Evolutionary conservation across 2,329 filamentous ascomycete genomes (phyloP).

Genomic region (Curvularia spicifera): DNA sequence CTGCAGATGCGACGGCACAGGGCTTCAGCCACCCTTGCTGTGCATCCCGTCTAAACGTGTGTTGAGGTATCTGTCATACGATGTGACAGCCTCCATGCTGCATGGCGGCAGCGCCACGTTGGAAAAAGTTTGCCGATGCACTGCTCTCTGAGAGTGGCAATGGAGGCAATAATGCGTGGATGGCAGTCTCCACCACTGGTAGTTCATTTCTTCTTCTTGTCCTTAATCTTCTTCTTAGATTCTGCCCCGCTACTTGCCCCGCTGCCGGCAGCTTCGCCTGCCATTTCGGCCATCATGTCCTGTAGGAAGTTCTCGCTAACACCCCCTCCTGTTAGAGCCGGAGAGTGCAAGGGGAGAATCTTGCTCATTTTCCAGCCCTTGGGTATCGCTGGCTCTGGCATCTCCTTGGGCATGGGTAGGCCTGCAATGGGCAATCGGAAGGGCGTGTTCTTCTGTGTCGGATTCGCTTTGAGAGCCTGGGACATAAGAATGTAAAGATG

Average conservation of each 20-base stretch:
- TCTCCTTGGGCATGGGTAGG: slow-evolving; percentile 69
- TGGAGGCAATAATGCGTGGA: not conserved
- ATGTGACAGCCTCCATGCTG: slow-evolving; percentile 4
- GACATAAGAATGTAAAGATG: slow-evolving; percentile 85
- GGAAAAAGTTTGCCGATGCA: not conserved
- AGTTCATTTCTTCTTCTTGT: slow-evolving; percentile 49
- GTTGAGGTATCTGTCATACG: slow-evolving; percentile 3
- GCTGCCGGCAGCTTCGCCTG: slow-evolving; percentile 47
- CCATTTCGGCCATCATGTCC: slow-evolving; percentile 97
- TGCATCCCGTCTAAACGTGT: slow-evolving; percentile 4
- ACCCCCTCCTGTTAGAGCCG: slow-evolving; percentile 89
- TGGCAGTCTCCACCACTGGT: not conserved
- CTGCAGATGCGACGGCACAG: not conserved
- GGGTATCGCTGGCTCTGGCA: slow-evolving; percentile 71
- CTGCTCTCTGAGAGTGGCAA: slow-evolving; percentile 1
- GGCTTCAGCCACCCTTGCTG: not conserved
- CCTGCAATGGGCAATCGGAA: slow-evolving; percentile 76
- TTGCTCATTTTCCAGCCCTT: slow-evolving; percentile 89
- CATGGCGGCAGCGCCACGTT: slow-evolving; percentile 3
- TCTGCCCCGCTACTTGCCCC: slow-evolving; percentile 34
- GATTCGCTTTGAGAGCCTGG: slow-evolving; percentile 75
- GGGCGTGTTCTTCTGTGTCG: slow-evolving; percentile 74
- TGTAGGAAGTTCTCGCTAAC: slow-evolving; percentile 94
- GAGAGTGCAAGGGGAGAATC: slow-evolving; percentile 84
- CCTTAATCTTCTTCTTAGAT: slow-evolving; percentile 45